These are phyloP conservation scores for Glomus cerebriforme DNA, from an alignment of 192 early-diverging fungal species.

Conservation along the genomic window DNA sequence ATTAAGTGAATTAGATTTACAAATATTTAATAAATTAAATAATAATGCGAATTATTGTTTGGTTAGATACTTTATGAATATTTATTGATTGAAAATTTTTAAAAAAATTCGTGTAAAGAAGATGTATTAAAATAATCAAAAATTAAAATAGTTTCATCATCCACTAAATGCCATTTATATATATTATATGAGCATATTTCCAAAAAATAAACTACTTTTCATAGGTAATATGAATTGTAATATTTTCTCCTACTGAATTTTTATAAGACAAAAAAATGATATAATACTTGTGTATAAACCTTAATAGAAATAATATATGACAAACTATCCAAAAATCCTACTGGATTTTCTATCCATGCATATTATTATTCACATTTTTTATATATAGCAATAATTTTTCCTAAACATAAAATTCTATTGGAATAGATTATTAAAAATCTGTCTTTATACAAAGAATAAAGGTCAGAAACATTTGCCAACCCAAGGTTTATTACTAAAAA, in stretches of 20 bases:
- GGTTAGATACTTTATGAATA: neutral
- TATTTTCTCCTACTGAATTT: neutral
- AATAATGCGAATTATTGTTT: neutral
- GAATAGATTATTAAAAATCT: slow-evolving; percentile 6
- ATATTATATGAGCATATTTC: neutral
- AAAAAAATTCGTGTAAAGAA: neutral
- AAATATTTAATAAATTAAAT: neutral
- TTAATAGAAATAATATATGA: slow-evolving; percentile 4
- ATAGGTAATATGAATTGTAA: neutral
- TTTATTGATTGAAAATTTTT: neutral
- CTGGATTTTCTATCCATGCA: neutral
- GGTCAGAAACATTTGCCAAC: neutral
- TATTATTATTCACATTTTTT: neutral
- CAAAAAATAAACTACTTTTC: neutral
- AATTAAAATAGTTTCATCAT: neutral
- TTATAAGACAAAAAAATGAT: neutral
- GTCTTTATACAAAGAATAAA: neutral
- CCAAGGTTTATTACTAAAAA: slow-evolving; percentile 6
- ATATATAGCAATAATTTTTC: slow-evolving; percentile 3
- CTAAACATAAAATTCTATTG: slow-evolving; percentile 10
- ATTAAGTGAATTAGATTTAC: neutral
- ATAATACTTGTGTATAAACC: neutral
- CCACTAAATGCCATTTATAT: neutral
- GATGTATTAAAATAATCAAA: neutral
- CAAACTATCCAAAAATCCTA: neutral